Evolutionary conservation across 352 stramenopile genomes (phyloP).

Genomic region (Pythium diclinum): DNA sequence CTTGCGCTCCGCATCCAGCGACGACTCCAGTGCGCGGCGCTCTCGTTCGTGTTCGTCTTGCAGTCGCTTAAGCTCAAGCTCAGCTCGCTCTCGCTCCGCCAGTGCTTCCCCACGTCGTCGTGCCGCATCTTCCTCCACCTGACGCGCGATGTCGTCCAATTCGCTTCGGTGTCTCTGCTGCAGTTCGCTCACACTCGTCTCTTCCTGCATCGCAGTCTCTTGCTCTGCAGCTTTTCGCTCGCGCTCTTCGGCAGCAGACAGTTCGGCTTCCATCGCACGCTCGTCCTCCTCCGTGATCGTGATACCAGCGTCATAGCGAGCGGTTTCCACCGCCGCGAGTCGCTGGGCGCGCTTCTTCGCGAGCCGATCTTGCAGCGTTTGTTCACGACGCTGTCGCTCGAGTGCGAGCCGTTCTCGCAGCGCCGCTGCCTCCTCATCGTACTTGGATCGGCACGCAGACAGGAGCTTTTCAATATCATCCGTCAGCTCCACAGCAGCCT

Average conservation of each 20-base stretch:
- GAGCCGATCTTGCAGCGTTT: constrained; percentile 9
- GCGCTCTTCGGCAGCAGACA: constrained; percentile 21
- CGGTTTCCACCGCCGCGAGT: background rate
- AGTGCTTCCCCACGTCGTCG: background rate
- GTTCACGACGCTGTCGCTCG: constrained; percentile 15
- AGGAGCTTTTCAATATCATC: constrained; percentile 18
- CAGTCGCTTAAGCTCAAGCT: constrained; percentile 42
- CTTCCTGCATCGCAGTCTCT: constrained; percentile 1
- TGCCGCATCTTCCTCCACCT: constrained; percentile 14
- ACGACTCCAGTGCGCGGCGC: constrained; percentile 29
- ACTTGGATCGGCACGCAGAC: constrained; percentile 4
- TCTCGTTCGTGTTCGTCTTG: constrained; percentile 46
- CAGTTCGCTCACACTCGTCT: constrained; percentile 15
- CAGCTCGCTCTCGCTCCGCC: constrained; percentile 11
- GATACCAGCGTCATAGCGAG: background rate
- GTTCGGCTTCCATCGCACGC: constrained; percentile 14
- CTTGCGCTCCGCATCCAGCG: constrained; percentile 29
- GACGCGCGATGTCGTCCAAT: constrained; percentile 1
- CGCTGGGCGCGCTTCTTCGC: constrained; percentile 9
- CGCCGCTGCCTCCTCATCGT: constrained; percentile 3
- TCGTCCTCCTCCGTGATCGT: constrained; percentile 9
- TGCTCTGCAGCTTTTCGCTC: constrained; percentile 17
- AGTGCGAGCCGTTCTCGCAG: constrained; percentile 10
- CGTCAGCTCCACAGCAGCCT: background rate
- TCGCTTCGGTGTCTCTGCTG: background rate